Base-by-base conservation (phyloP, 176 grass and related monocot species). In the Phoenix roebelenii region DNA sequence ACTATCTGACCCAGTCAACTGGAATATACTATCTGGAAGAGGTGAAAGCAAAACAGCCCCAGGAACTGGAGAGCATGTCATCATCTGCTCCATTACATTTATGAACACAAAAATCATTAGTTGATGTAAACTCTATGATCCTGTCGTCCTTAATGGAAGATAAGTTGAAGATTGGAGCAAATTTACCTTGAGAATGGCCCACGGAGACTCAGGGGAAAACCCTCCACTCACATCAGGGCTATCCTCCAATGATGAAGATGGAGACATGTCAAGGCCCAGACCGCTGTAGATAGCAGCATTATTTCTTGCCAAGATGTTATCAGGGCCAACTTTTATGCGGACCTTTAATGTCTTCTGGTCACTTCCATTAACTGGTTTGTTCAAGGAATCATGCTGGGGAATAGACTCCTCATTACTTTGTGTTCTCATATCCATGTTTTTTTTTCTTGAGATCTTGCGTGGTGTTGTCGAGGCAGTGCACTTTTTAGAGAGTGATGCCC, bases 221-320 rank as follows among this genome's bases (percentile, higher is more conserved):
- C 73, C 80, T 24, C 63, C 81, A 64, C 65, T 64, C 12, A 32
- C 82, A 80, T 77, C 76, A 14, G 87, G 79, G 73, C 93, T 92
- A 69, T 87, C 93, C 72, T 98, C 93, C 0, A 66, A 25, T 19
- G 93, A 98, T 57, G 93, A 80, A 82, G 92, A 83, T 67, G 93
- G 86, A 73, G 84, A 92, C 77, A 88, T 83, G 61, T 98, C 78
- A 26, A 98, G 84, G 35, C 88, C 93, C 64, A 98, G 57, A 67
- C 84, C 87, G 44, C 84, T 92, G 63, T 98, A 98, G 49, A 98
- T 88, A 79, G 81, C 87, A 7, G 92, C 67, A 76, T 88, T 97
- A 76, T 91, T 85, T 85, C 73, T 89, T 17, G 81, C 58, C 79
- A 83, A 51, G 15, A 64, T 72, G 54, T 81, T 88, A 5, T 85